These are phyloP conservation scores for Psilocybe cubensis DNA, from an alignment of 768 basidiomycete species.

Conservation along the genomic window DNA sequence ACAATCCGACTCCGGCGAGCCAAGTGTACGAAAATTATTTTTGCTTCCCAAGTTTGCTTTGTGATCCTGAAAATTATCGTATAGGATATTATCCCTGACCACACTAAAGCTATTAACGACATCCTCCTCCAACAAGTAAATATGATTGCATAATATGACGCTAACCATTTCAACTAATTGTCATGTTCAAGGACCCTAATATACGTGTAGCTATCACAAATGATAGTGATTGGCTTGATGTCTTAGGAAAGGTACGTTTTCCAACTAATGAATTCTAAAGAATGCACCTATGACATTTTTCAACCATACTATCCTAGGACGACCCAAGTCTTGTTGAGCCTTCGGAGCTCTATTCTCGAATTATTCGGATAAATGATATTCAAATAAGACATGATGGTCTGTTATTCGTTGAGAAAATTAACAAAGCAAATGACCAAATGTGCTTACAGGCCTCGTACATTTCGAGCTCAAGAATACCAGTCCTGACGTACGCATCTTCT, in stretches of 20 bases:
- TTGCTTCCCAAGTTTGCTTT: neutral
- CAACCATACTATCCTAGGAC: neutral
- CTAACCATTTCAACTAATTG: neutral
- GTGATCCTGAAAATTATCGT: neutral
- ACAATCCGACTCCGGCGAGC: neutral
- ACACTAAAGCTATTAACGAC: slow-evolving; percentile 5
- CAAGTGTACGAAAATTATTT: no score
- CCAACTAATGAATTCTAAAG: neutral
- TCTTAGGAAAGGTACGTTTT: slow-evolving; percentile 1
- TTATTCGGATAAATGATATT: neutral
- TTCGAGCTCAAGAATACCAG: slow-evolving; percentile 2
- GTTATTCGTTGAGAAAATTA: neutral
- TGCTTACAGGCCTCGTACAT: slow-evolving; percentile 3
- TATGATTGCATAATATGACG: neutral
- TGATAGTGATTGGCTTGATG: slow-evolving; percentile 4
- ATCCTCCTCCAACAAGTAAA: slow-evolving; percentile 4
- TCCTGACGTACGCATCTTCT: neutral
- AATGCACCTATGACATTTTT: no score
- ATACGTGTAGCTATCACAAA: slow-evolving; percentile 2
- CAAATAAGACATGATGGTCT: neutral
- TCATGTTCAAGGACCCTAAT: neutral
- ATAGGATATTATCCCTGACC: neutral
- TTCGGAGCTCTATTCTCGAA: slow-evolving; percentile 1
- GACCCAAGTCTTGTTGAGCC: neutral
- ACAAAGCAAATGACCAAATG: neutral